phyloP scores from a whole-genome alignment of 768 basidiomycete species.

The Lanmaoa rubissima region DNA sequence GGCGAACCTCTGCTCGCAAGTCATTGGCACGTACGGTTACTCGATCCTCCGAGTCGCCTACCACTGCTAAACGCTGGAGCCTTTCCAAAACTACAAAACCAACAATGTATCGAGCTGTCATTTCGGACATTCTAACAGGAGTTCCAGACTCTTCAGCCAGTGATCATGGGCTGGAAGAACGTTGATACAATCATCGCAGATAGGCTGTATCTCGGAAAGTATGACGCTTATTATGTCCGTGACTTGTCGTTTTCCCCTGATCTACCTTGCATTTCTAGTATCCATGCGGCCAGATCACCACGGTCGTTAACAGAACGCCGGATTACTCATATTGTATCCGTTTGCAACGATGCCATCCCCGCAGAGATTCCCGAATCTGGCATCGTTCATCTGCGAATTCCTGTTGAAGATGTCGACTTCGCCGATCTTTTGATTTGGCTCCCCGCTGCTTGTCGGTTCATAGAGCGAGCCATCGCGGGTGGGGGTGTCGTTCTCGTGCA shows the following conservation, averaged over 20 bases:
- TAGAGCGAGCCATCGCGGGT: constrained; percentile 55
- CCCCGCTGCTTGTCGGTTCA: constrained; percentile 64
- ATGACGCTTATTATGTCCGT: constrained; percentile 34
- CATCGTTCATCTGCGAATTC: constrained; percentile 66
- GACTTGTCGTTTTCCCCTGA: constrained; percentile 40
- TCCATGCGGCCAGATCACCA: constrained; percentile 68
- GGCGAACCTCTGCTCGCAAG: constrained; percentile 21
- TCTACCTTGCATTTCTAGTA: constrained; percentile 45
- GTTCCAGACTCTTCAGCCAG: constrained; percentile 26
- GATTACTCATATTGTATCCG: constrained; percentile 79
- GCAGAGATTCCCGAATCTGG: constrained; percentile 70
- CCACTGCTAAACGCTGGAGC: constrained; percentile 20
- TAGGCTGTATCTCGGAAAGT: constrained; percentile 75
- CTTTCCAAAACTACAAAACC: constrained; percentile 34
- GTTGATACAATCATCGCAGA: constrained; percentile 64
- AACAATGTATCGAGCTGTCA: constrained; percentile 25
- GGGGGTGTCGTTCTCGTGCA: constrained; percentile 67
- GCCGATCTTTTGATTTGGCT: constrained; percentile 66
- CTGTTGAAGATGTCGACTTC: constrained; percentile 67
- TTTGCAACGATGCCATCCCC: constrained; percentile 70
- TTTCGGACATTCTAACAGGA: constrained; percentile 26
- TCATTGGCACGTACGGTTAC: constrained; percentile 31
- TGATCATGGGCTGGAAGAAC: constrained; percentile 55
- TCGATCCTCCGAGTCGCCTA: constrained; percentile 30
- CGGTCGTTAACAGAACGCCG: constrained; percentile 69